Conservation (phyloP, 2,329 filamentous ascomycete genomes). For the Penicillium fuscoglaucum region DNA sequence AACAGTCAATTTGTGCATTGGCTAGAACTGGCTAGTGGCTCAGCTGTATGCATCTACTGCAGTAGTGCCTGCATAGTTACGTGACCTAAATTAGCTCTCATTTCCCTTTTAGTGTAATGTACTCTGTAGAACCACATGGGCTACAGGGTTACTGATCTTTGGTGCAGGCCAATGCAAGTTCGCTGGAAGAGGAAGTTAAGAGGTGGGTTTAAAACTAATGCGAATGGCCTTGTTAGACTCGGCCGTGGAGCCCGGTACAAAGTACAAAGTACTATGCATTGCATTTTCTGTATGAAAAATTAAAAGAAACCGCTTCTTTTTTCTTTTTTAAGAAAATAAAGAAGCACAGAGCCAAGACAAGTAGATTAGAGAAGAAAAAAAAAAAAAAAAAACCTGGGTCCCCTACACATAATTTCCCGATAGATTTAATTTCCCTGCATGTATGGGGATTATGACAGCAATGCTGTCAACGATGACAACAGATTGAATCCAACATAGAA, state of each 20-base stretch:
- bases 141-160: neutral
- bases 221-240: neutral
- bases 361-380: neutral
- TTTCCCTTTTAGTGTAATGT: neutral
- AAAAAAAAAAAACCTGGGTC: too few species aligned
- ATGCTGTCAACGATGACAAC: neutral
- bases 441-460: neutral
- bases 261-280: neutral
- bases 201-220: neutral
- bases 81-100: conserved; percentile 8
- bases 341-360: neutral
- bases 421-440: neutral
- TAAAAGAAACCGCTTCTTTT: neutral
- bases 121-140: conserved; percentile 2
- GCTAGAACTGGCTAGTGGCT: neutral
- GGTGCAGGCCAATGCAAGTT: neutral
- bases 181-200: neutral
- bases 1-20: neutral
- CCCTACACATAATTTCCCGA: neutral
- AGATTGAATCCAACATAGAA: neutral
- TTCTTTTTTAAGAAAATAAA: neutral
- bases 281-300: neutral
- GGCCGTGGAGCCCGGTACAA: neutral
- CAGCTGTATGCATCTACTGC: neutral
- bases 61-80: conserved; percentile 6